Evolutionary conservation across 257 asterid species (phyloP).

Genomic region (Capsicum pubescens): DNA sequence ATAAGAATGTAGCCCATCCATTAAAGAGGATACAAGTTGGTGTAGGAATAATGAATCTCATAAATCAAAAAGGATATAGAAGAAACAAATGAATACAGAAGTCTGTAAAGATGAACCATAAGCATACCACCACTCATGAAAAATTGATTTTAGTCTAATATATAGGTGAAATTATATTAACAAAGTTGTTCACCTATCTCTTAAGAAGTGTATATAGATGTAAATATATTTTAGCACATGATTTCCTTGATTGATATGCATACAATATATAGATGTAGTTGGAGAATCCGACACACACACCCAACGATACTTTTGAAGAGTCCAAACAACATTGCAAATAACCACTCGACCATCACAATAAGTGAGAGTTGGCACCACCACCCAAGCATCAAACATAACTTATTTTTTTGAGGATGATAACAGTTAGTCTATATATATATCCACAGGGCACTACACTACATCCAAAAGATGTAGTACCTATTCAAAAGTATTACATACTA

Average conservation of each 20-base stretch:
- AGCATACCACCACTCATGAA: neutral
- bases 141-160: neutral
- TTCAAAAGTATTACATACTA: too few relatives aligned
- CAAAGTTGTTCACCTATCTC: neutral
- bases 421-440: too few relatives aligned
- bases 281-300: neutral
- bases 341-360: neutral
- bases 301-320: neutral
- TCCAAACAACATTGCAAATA: neutral
- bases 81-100: neutral
- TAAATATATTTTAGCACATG: neutral
- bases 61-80: neutral
- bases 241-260: neutral
- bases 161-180: neutral
- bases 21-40: neutral
- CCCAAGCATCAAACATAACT: slow-evolving; percentile 2
- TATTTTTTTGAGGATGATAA: too few relatives aligned
- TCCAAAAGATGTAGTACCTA: too few relatives aligned
- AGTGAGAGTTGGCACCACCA: slow-evolving; percentile 7
- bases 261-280: neutral
- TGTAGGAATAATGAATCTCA: neutral
- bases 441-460: too few relatives aligned
- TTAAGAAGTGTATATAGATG: neutral
- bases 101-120: neutral
- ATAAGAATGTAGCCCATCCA: neutral